These are phyloP conservation scores for Nicotiana otophora DNA, from an alignment of 257 asterid genomes.

Conservation along the genomic window DNA sequence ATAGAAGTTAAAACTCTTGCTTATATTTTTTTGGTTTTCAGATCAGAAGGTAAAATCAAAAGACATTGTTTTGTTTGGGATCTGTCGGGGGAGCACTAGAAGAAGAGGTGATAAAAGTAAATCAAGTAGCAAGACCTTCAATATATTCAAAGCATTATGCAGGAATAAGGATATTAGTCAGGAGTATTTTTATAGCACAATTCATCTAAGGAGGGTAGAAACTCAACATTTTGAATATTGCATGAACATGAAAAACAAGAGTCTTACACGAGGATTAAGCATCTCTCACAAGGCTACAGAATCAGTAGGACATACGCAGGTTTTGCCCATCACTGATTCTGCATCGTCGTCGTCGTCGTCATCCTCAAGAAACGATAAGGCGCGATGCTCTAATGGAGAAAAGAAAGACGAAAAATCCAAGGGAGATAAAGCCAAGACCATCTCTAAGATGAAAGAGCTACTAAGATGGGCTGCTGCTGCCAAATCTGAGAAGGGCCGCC, in stretches of 20 bases:
- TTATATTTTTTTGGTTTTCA: neutral
- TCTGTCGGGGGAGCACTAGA: constrained; percentile 1
- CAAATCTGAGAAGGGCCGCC: constrained; percentile 53
- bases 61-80: constrained; percentile 4
- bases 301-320: constrained; percentile 24
- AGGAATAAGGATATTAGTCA: constrained; percentile 36
- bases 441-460: constrained; percentile 62
- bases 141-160: constrained; percentile 18
- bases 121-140: constrained; percentile 30
- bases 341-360: neutral
- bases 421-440: constrained; percentile 32
- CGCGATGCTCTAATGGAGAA: constrained; percentile 12
- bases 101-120: constrained; percentile 17
- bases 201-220: constrained; percentile 31
- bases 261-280: constrained; percentile 30
- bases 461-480: constrained; percentile 74
- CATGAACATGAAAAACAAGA: constrained; percentile 53
- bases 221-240: constrained; percentile 19
- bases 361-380: constrained; percentile 10
- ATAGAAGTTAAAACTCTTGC: neutral
- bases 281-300: constrained; percentile 25
- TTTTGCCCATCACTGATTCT: constrained; percentile 37
- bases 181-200: constrained; percentile 41
- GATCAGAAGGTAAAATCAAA: constrained; percentile 13
- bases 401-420: constrained; percentile 24